Percentiles rank a stretch among this genome's conserved stretches.
phyloP scores from a whole-genome alignment of 805 yeast species.

The Hanseniaspora taiwanica region DNA sequence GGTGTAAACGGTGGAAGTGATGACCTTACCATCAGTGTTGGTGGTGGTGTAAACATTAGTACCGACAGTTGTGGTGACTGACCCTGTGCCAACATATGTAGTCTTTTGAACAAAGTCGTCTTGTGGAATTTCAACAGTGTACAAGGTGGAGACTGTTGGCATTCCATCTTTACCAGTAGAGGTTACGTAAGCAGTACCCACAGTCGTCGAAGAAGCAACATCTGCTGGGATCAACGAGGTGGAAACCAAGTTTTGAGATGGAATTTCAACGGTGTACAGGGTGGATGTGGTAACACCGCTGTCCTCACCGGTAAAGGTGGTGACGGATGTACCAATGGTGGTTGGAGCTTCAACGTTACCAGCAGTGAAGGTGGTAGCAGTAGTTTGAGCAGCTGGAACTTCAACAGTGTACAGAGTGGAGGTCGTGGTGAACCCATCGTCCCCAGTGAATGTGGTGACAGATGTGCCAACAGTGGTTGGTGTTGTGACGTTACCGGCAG shows the following conservation, averaged over 20 bases:
- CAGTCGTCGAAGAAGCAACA: neutral
- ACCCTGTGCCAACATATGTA: too few species aligned
- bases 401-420: slow-evolving; percentile 4
- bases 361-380: slow-evolving; percentile 6
- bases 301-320: neutral
- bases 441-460: slow-evolving; percentile 15
- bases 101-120: too few species aligned
- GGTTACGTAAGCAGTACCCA: slow-evolving; percentile 7
- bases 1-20: neutral
- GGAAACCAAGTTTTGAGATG: too few species aligned
- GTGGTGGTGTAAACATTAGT: neutral
- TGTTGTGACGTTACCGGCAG: slow-evolving; percentile 10
- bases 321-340: neutral
- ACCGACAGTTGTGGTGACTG: neutral
- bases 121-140: too few species aligned
- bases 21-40: neutral
- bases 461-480: slow-evolving; percentile 13
- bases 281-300: neutral
- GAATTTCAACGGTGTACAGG: too few species aligned
- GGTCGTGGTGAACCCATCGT: slow-evolving; percentile 30
- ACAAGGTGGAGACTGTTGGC: too few species aligned
- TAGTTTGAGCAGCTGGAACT: slow-evolving; percentile 5
- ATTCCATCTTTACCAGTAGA: too few species aligned
- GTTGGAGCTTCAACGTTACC: neutral
- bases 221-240: too few species aligned